A percentile compares a stretch with the other conserved stretches of the same genome.
Evolutionary conservation across 257 asterid genomes (phyloP).

Genomic region (Ehretia macrophylla): DNA sequence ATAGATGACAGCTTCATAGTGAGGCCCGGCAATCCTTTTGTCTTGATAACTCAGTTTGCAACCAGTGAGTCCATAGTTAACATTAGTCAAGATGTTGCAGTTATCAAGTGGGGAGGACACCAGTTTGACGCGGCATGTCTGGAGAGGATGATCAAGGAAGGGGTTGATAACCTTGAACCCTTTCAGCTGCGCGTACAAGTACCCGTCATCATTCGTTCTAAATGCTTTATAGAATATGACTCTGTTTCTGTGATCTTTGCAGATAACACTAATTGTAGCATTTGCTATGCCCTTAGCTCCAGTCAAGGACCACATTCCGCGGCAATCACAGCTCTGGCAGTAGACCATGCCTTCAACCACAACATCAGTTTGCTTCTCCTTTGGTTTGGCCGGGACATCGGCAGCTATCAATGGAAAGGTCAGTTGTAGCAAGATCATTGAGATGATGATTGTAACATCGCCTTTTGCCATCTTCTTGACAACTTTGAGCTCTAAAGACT

Average conservation of each 20-base stretch:
- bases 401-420: conserved; percentile 29
- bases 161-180: conserved; percentile 69
- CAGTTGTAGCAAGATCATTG: conserved; percentile 40
- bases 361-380: conserved; percentile 38
- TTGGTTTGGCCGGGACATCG: conserved; percentile 24
- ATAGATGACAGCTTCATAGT: conserved; percentile 66
- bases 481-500: background rate
- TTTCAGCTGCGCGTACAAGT: conserved; percentile 65
- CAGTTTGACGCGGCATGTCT: conserved; percentile 75
- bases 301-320: conserved; percentile 56
- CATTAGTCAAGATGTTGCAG: conserved; percentile 61
- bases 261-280: conserved; percentile 66
- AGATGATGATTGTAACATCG: conserved; percentile 24
- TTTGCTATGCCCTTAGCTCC: conserved; percentile 50
- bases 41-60: conserved; percentile 64
- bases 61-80: conserved; percentile 73
- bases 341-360: conserved; percentile 76
- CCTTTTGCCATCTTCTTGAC: conserved; percentile 48
- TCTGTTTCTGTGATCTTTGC: conserved; percentile 67
- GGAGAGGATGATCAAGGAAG: conserved; percentile 87
- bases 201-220: conserved; percentile 53
- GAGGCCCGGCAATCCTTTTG: conserved; percentile 39
- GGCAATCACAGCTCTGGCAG: conserved; percentile 66
- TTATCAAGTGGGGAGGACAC: conserved; percentile 62
- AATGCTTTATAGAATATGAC: conserved; percentile 75